These are phyloP conservation scores for Phlebopus sp. DNA, from an alignment of 1,284 basidiomycete genomes.

Conservation along the genomic window DNA sequence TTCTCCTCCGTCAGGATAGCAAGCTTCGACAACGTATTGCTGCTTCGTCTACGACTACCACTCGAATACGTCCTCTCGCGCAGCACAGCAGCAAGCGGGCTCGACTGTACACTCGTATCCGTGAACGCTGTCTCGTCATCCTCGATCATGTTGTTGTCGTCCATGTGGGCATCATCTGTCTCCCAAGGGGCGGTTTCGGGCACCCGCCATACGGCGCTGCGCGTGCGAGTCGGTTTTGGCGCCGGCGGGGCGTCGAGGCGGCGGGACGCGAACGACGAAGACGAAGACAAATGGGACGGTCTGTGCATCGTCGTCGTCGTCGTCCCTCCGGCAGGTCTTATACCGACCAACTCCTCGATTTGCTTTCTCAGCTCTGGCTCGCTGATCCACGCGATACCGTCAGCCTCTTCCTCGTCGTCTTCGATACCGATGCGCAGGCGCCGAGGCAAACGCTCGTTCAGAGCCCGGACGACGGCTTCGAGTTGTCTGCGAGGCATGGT, in stretches of 20 bases:
- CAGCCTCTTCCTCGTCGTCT: constrained; percentile 7
- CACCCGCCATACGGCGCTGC: constrained; percentile 17
- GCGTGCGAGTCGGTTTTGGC: constrained; percentile 26
- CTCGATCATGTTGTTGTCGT: constrained; percentile 1
- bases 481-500: constrained; percentile 50
- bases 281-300: constrained; percentile 14
- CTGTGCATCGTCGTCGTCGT: constrained; percentile 24
- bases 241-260: constrained; percentile 20
- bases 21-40: constrained; percentile 14
- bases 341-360: constrained; percentile 52
- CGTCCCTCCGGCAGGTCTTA: constrained; percentile 33
- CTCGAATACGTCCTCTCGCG: constrained; percentile 13
- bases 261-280: too few species aligned
- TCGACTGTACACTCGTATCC: constrained; percentile 26
- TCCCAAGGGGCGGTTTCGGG: constrained; percentile 26
- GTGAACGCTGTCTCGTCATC: background rate
- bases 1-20: constrained; percentile 26
- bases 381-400: constrained; percentile 28
- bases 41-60: constrained; percentile 9
- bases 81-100: constrained; percentile 26
- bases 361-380: constrained; percentile 42
- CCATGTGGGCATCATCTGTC: constrained; percentile 20
- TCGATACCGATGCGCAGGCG: constrained; percentile 43
- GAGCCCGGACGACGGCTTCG: constrained; percentile 39
- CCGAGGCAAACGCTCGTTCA: constrained; percentile 49